Evolutionary conservation across 2,329 filamentous ascomycete species (phyloP).

Genomic region (Fusarium nelsonii): DNA sequence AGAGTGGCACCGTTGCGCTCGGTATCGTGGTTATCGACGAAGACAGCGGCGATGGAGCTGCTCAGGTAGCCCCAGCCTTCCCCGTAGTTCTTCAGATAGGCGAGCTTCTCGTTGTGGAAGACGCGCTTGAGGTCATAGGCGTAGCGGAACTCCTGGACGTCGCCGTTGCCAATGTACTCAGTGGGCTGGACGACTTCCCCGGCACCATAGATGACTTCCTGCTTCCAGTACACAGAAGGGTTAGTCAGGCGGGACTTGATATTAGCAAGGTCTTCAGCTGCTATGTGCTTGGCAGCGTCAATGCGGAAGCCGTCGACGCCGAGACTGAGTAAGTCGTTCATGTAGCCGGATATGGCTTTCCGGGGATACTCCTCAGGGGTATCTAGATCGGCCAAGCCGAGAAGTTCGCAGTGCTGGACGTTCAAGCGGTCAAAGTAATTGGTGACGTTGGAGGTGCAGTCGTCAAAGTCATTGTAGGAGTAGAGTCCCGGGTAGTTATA

Average conservation of each 20-base stretch:
- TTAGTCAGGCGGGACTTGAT: neutral
- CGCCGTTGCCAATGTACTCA: neutral
- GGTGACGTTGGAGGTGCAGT: neutral
- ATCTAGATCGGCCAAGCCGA: neutral
- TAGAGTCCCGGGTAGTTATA: neutral
- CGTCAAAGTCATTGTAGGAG: neutral
- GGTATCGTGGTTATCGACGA: neutral
- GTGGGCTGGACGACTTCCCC: neutral
- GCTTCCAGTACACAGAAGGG: neutral
- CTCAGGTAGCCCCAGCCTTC: neutral
- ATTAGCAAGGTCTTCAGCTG: neutral
- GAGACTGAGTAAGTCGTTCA: neutral
- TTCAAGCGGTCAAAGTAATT: neutral
- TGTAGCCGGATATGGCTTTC: neutral
- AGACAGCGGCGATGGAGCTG: neutral
- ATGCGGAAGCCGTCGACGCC: constrained; percentile 1
- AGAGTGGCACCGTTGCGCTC: neutral
- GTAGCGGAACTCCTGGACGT: constrained; percentile 1
- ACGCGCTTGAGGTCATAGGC: neutral
- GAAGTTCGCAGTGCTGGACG: neutral
- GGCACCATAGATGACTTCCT: neutral
- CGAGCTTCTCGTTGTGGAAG: neutral
- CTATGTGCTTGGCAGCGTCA: neutral
- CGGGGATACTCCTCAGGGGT: neutral
- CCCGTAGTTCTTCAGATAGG: neutral